phyloP scores from a whole-genome alignment of 345 rosid species.

The Excoecaria cochinchinensis region DNA sequence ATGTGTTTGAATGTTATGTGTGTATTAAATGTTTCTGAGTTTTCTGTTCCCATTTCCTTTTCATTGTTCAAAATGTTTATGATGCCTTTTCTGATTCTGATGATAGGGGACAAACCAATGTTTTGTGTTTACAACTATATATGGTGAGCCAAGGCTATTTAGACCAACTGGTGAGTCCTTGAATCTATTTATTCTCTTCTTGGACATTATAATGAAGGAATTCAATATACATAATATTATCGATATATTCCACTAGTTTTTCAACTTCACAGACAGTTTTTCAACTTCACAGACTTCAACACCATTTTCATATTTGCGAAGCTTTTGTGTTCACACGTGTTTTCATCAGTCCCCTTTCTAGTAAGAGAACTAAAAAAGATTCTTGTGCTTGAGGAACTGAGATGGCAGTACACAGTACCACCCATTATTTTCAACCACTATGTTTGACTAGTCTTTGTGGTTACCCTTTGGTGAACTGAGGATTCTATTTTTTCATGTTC shows the following conservation, averaged over 20 bases:
- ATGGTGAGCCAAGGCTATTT: slow-evolving; percentile 89
- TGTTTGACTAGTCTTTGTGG: neutral
- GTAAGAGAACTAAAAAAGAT: neutral
- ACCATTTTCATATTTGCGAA: neutral
- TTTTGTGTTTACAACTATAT: slow-evolving; percentile 83
- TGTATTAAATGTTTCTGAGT: slow-evolving; percentile 5
- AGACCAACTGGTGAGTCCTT: slow-evolving; percentile 74
- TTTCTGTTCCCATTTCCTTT: neutral
- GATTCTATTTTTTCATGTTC: neutral
- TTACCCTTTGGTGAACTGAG: neutral
- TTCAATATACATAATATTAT: neutral
- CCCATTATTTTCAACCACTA: neutral
- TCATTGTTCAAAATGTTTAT: slow-evolving; percentile 1
- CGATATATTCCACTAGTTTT: neutral
- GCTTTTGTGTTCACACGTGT: neutral
- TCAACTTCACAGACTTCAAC: neutral
- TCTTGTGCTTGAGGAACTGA: neutral
- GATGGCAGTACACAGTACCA: neutral
- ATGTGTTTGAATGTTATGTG: neutral
- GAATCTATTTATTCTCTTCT: neutral
- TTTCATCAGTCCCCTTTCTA: neutral
- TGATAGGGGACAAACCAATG: slow-evolving; percentile 74
- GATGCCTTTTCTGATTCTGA: slow-evolving; percentile 10
- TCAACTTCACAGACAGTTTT: neutral
- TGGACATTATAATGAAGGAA: neutral